phyloP scores from a whole-genome alignment of 768 basidiomycete species.

The Naganishia antarctica region DNA sequence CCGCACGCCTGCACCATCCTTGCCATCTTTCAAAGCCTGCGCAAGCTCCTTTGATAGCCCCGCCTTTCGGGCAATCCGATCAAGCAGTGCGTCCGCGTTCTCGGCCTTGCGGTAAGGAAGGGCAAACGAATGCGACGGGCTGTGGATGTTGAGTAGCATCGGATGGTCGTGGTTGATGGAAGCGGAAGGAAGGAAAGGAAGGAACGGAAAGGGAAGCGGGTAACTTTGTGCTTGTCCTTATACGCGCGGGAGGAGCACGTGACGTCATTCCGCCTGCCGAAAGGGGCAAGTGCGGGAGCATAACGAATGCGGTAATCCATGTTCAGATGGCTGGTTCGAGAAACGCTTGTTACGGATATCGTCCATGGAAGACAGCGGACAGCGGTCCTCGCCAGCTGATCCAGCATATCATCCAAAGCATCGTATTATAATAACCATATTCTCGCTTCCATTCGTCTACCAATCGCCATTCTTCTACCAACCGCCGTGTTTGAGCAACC shows the following conservation, averaged over 20 bases:
- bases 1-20: slow-evolving; percentile 59
- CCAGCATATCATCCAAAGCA: too few relatives aligned
- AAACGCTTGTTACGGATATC: too few relatives aligned
- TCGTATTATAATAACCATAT: too few relatives aligned
- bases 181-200: neutral
- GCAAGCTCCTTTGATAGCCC: slow-evolving; percentile 22
- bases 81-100: slow-evolving; percentile 23
- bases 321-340: neutral
- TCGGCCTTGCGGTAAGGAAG: slow-evolving; percentile 34
- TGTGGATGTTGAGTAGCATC: slow-evolving; percentile 43
- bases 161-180: slow-evolving; percentile 11
- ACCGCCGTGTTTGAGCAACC: too few relatives aligned
- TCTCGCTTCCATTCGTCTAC: too few relatives aligned
- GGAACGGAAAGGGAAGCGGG: too few relatives aligned
- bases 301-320: neutral
- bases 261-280: slow-evolving; percentile 5
- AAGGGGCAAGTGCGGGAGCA: neutral
- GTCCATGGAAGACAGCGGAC: too few relatives aligned
- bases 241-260: neutral
- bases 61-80: slow-evolving; percentile 34
- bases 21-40: slow-evolving; percentile 29
- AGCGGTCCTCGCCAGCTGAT: too few relatives aligned
- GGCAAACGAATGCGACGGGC: slow-evolving; percentile 43
- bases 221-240: too few relatives aligned
- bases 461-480: too few relatives aligned